Base-by-base conservation (phyloP, 2,329 filamentous ascomycete species). In the Diplodia corticola region DNA sequence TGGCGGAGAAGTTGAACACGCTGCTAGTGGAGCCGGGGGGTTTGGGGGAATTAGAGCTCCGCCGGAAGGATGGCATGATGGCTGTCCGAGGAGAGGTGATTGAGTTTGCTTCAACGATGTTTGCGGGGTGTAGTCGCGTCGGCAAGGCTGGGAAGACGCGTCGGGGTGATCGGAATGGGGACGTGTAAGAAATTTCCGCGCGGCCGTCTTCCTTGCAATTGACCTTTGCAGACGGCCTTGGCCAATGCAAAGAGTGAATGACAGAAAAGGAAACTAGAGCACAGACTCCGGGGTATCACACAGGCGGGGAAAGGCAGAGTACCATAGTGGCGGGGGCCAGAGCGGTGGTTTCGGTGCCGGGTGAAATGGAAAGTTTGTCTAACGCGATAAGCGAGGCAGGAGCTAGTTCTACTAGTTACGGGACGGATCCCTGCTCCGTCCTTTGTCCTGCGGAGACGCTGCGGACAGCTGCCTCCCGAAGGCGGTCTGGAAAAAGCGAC, bases 51-150 rank as follows among this genome's bases (percentile, higher is more conserved):
- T 49, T 46, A n/a, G 26, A 17, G 10, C 48, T 20, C 17, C 57
- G 44, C 5, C 26, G 35, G 57, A 61, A 61, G 40, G 57, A 61
- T 2, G 57, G 57, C 57, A 61, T 61, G 7, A 3, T 60, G 24
- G 4, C 5, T 26, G 24, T 4, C 5, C 2, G 22, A 40, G 7
- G 15, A 28, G 15, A 17, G 40, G 15, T 5, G 33, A n/a, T 60
- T 46, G 5, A n/a, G 46, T 46, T 22, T 20, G 30, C 17, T 55
- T 33, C 24, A 33, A 24, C 24, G 51, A 5, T 1, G n/a, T 61
- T 60, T 46, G 55, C 22, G 24, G 5, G 13, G 33, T 13, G n/a
- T 3, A n/a, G 40, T 44, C n/a, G 17, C 13, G 57, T 5, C 35
- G 12, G 17, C 3, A 24, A 33, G 28, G 55, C 12, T 10, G 44